These are phyloP conservation scores for Rhizopogon rudus DNA, from an alignment of 768 basidiomycete species.

Conservation along the genomic window DNA sequence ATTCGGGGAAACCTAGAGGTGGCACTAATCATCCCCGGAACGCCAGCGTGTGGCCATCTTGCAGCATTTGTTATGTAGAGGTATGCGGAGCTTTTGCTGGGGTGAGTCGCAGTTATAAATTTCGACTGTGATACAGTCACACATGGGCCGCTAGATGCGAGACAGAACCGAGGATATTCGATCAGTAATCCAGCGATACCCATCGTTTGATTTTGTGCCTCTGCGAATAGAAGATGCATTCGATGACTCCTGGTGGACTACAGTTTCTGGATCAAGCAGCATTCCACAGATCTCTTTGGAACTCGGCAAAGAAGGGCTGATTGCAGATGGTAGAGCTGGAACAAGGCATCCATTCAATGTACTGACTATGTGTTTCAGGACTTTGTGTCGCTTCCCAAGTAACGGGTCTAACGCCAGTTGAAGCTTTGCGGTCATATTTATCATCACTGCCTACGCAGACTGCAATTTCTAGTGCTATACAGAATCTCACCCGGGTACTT, in stretches of 20 bases:
- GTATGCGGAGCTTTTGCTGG: conserved; percentile 53
- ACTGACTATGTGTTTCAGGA: conserved; percentile 14
- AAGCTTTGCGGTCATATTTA: conserved; percentile 46
- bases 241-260: conserved; percentile 60
- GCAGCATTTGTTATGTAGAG: conserved; percentile 68
- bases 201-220: conserved; percentile 52
- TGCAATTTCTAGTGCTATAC: conserved; percentile 54
- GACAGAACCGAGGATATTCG: conserved; percentile 53
- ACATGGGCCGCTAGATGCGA: conserved; percentile 35
- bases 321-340: conserved; percentile 20
- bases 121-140: background rate
- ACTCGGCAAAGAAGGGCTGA: conserved; percentile 47
- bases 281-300: conserved; percentile 37
- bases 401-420: conserved; percentile 15
- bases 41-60: conserved; percentile 55
- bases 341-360: background rate
- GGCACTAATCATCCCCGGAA: conserved; percentile 67
- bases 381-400: conserved; percentile 14
- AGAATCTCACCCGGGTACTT: conserved; percentile 59
- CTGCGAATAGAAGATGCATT: conserved; percentile 74
- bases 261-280: conserved; percentile 30
- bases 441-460: conserved; percentile 71
- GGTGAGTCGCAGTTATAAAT: conserved; percentile 35
- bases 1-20: conserved; percentile 33
- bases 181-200: conserved; percentile 41